Evolutionary conservation across 345 rosid genomes (phyloP), one percentile per base, ranked within the genome.

Genomic region (Kandelia obovata): DNA sequence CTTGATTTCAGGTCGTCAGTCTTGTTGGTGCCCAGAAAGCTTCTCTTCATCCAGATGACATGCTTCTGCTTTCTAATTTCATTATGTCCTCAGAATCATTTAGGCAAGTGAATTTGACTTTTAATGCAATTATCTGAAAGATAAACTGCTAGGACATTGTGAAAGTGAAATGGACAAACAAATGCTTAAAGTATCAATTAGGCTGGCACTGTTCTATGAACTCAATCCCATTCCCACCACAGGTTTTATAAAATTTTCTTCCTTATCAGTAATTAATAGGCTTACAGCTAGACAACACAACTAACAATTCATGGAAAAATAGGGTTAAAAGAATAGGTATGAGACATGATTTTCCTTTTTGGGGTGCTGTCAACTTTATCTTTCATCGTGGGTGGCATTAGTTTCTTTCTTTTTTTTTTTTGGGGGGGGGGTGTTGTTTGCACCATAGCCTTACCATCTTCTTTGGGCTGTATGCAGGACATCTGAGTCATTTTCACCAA

Each of bases 11-110:
- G 99, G 97, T 96, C 71, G 71, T 96, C 73, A 90, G 95, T 83
- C 87, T 96, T 71, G 92, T 92, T 66, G 97, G 99, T 76, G 99
- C 97, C 43, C 98, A 96, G 76, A 92, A 92, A 71, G 92, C 99
- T 21, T 96, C 97, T 64, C 91, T 96, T 69, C 98, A 87, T 85
- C 97, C 98, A 3, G 93, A 96, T 78, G 99, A 96, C 73, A 81
- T 92, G 88, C 77, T 90, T 78, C 84, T 96, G 61, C 96, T 96
- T 81, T 82, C 98, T 30, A 96, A 88, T 79, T 96, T 90, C 67
- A 92, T 96, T 34, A 88, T 83, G 85, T 83, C 98, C 11, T 90
- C 96, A 39, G 96, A 96, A 74, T 96, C 99, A 78, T 92, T 89
- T 82, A 84, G 97, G 97, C 77, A 83, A 84, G 85, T 73, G 19